Base-by-base conservation (phyloP, 2,329 filamentous ascomycete species). In the Hortaea sp. region DNA sequence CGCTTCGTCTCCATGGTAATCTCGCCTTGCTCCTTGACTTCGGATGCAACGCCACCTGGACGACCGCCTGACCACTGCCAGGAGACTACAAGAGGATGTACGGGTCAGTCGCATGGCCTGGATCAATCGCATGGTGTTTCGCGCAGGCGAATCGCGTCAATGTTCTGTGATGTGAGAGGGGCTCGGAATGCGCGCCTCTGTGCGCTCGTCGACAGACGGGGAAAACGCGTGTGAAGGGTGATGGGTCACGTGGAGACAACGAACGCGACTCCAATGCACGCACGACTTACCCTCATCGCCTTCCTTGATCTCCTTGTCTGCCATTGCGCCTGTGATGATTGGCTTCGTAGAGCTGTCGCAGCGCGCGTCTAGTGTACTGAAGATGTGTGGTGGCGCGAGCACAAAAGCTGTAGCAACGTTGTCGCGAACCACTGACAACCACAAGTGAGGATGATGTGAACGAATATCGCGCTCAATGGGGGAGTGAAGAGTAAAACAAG, bases 41-140 rank as follows among this genome's bases (percentile, higher is more conserved):
- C 75, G 52, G 71, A 71, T 46, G 78, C 78, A 39, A 70, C 75
- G 49, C 79, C 81, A 43, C 69, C 67, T 1, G 79, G 79, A 20
- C 72, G 65, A 46, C 73, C 70, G 47, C 70, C 69, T 48, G 70
- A 69, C 77, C 77, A 82, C 59, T 73, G 71, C 79, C 79, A 82
- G 48, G 77, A 78, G 57, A 82, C 80, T 83, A 56, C 43, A 44
- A 10, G 46, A 44, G 5, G 11, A 29, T 32, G 20, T 20, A 20
- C 20, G 20, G 20, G 20, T 20, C 20, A 20, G 44, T 9, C 29
- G 32, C 42, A 39, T 39, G 41, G 29, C 45, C 35, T 31, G 11
- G 29, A 27, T 29, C 35, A 44, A 37, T 29, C 20, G 31, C 30
- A 32, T 20, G 28, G 37, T 35, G 45, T 7, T 31, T 39, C 32